Percentiles rank a stretch among this genome's conserved stretches.
phyloP scores from a whole-genome alignment of 768 basidiomycete genomes.

The Podaxis pistillaris region DNA sequence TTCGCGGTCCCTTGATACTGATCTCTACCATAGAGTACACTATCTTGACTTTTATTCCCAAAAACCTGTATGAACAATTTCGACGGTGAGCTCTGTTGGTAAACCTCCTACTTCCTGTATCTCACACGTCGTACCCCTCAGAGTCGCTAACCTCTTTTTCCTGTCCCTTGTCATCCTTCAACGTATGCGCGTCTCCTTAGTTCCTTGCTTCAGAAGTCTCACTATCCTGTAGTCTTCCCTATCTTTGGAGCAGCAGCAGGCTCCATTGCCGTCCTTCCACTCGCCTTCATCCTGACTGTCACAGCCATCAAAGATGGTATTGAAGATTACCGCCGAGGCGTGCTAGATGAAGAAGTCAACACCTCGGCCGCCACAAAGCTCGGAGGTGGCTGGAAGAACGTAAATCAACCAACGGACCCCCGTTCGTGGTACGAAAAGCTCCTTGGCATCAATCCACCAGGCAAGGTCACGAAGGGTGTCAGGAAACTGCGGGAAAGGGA shows the following conservation, averaged over 20 bases:
- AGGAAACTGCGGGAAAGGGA: conserved; percentile 81
- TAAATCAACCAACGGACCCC: conserved; percentile 80
- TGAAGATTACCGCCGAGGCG: conserved; percentile 91
- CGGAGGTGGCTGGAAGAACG: conserved; percentile 79
- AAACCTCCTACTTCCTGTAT: neutral
- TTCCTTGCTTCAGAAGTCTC: conserved; percentile 1
- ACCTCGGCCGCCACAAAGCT: conserved; percentile 91
- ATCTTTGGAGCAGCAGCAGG: conserved; percentile 88
- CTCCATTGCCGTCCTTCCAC: conserved; percentile 77
- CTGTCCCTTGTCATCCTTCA: conserved; percentile 78
- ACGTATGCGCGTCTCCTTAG: conserved; percentile 38
- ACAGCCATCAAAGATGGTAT: conserved; percentile 96
- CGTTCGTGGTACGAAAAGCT: conserved; percentile 74
- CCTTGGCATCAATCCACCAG: conserved; percentile 69
- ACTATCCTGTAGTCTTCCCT: conserved; percentile 63
- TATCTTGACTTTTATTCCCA: conserved; percentile 84
- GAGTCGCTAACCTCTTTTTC: conserved; percentile 93
- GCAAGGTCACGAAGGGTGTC: conserved; percentile 81
- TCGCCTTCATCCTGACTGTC: conserved; percentile 82
- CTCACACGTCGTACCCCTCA: conserved; percentile 22
- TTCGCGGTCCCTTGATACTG: conserved; percentile 11
- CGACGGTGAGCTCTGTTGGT: conserved; percentile 55
- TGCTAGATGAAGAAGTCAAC: conserved; percentile 91
- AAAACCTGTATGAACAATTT: conserved; percentile 95
- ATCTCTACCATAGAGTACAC: conserved; percentile 70